Conservation (phyloP, 2,329 filamentous ascomycete species). For the Sporothrix pseudoabietina region DNA sequence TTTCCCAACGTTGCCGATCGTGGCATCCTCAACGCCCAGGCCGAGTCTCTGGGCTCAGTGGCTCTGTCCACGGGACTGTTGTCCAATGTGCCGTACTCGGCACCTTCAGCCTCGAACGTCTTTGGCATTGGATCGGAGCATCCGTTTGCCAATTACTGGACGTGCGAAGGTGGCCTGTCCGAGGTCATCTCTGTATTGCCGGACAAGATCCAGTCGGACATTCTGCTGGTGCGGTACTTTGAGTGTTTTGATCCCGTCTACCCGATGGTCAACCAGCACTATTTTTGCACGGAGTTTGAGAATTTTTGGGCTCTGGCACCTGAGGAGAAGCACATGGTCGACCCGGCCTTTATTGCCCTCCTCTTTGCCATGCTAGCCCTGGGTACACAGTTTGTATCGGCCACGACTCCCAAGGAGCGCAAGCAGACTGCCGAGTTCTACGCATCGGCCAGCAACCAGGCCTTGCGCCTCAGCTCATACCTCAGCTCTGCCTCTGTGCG, state of each 20-base stretch:
- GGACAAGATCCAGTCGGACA: slow-evolving; percentile 73
- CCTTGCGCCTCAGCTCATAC: slow-evolving; percentile 73
- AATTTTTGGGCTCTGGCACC: slow-evolving; percentile 69
- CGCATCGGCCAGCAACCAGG: slow-evolving; percentile 76
- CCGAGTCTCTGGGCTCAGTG: slow-evolving; percentile 51
- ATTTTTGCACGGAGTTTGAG: slow-evolving; percentile 77
- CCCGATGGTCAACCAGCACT: slow-evolving; percentile 74
- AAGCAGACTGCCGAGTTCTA: slow-evolving; percentile 81
- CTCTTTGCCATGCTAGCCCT: slow-evolving; percentile 77
- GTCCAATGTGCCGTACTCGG: slow-evolving; percentile 72
- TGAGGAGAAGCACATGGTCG: slow-evolving; percentile 61
- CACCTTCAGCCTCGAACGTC: slow-evolving; percentile 71
- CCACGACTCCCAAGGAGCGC: slow-evolving; percentile 60
- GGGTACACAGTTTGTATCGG: slow-evolving; percentile 74
- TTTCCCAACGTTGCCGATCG: slow-evolving; percentile 61
- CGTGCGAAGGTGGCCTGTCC: slow-evolving; percentile 70
- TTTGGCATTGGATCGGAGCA: slow-evolving; percentile 80
- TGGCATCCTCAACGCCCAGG: slow-evolving; percentile 50
- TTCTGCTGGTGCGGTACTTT: slow-evolving; percentile 65
- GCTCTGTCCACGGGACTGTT: slow-evolving; percentile 63
- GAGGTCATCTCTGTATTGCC: slow-evolving; percentile 77
- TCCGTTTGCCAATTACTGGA: slow-evolving; percentile 85
- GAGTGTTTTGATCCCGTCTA: slow-evolving; percentile 78
- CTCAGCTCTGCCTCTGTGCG: slow-evolving; percentile 72
- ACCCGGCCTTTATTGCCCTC: slow-evolving; percentile 70